Conservation (phyloP, 176 grass and related monocot species). For the Bolboschoenus planiculmis region DNA sequence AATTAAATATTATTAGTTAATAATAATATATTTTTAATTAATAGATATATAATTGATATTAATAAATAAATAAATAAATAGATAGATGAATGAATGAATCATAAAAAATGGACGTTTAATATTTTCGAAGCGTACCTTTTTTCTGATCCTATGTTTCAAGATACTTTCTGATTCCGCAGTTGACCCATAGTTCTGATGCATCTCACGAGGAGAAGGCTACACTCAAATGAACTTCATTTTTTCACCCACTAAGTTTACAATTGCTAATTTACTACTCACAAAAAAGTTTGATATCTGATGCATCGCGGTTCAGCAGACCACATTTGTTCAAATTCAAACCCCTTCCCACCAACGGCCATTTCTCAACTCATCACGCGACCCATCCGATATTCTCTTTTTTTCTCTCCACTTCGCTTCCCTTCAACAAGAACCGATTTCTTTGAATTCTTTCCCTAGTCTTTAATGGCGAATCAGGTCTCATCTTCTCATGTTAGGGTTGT, state of each 20-base stretch:
- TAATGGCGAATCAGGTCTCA: constrained; percentile 27
- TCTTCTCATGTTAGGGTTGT: constrained; percentile 61
- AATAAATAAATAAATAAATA: too few relatives aligned
- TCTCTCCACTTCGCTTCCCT: not conserved
- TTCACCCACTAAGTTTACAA: not conserved
- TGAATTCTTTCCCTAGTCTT: not conserved
- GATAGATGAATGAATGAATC: too few relatives aligned
- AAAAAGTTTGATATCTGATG: not conserved
- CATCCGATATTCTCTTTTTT: not conserved
- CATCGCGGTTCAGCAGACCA: not conserved
- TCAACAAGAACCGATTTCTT: not conserved
- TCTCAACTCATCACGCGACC: not conserved
- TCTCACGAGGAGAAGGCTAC: not conserved
- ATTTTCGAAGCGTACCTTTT: too few relatives aligned
- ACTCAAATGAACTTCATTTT: not conserved
- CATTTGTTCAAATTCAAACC: constrained; percentile 51
- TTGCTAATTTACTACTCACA: not conserved
- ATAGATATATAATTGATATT: too few relatives aligned
- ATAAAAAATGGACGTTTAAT: too few relatives aligned
- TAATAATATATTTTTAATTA: too few relatives aligned
- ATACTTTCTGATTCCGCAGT: too few relatives aligned
- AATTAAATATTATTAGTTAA: too few relatives aligned
- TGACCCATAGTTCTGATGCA: not conserved
- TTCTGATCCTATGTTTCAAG: too few relatives aligned
- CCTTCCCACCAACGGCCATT: constrained; percentile 29